These are phyloP conservation scores for Boletus patriciae DNA, from an alignment of 768 basidiomycete species.

Conservation along the genomic window DNA sequence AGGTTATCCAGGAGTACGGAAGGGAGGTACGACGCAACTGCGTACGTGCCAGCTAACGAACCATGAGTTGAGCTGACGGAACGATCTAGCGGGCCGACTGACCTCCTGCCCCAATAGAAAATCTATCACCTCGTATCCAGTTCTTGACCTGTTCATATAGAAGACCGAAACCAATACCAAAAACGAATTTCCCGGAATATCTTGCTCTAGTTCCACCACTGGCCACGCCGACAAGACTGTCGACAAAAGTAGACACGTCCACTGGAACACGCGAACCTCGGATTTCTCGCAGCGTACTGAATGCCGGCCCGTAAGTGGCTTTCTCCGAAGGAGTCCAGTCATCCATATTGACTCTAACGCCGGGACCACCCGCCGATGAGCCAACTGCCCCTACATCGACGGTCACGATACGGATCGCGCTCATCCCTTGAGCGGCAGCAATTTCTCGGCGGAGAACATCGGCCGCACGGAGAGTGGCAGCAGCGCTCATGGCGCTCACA, in stretches of 20 bases:
- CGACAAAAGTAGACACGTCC: constrained; percentile 56
- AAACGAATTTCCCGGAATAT: constrained; percentile 40
- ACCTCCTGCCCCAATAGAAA: constrained; percentile 82
- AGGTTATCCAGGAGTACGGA: constrained; percentile 60
- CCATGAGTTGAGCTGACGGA: constrained; percentile 8
- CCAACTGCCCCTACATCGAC: constrained; percentile 70
- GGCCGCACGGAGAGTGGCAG: constrained; percentile 65
- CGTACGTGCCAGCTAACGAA: constrained; percentile 65
- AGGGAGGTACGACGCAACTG: constrained; percentile 69
- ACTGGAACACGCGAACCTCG: constrained; percentile 53
- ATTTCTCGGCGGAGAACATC: constrained; percentile 78
- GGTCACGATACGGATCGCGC: constrained; percentile 50
- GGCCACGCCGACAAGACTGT: constrained; percentile 58
- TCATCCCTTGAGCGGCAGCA: constrained; percentile 65
- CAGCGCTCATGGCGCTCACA: constrained; percentile 74
- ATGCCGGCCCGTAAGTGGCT: constrained; percentile 69
- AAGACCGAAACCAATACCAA: constrained; percentile 47
- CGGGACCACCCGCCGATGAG: constrained; percentile 23
- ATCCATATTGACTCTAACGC: constrained; percentile 53
- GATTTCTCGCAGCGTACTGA: constrained; percentile 47
- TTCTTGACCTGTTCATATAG: constrained; percentile 43
- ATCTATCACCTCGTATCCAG: constrained; percentile 65
- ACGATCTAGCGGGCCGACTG: constrained; percentile 21
- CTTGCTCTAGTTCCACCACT: constrained; percentile 47
- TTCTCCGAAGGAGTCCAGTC: constrained; percentile 77